Conservation (phyloP, 805 yeast species). For the Hanseniaspora opuntiae region DNA sequence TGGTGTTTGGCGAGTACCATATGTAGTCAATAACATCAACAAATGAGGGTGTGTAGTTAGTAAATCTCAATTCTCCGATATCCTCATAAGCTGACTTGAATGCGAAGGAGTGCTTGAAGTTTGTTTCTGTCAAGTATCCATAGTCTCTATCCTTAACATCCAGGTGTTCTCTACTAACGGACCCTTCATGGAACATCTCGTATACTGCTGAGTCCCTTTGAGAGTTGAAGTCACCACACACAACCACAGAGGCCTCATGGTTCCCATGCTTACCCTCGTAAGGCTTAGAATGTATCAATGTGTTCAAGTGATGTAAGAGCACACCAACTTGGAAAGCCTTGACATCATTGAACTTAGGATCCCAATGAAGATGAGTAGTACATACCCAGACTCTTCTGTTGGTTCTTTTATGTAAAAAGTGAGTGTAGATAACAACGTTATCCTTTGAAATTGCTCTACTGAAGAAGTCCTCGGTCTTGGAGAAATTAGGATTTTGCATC, state of each 20-base stretch:
- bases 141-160: constrained; percentile 81
- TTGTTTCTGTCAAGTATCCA: constrained; percentile 81
- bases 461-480: constrained; percentile 85
- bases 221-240: constrained; percentile 95
- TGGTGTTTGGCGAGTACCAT: constrained; percentile 77
- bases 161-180: constrained; percentile 51
- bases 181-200: constrained; percentile 71
- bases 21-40: constrained; percentile 89
- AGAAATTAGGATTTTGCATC: constrained; percentile 71
- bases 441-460: constrained; percentile 94
- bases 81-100: constrained; percentile 73
- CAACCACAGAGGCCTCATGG: constrained; percentile 39
- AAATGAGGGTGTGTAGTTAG: constrained; percentile 87
- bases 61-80: constrained; percentile 83
- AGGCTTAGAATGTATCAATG: constrained; percentile 34
- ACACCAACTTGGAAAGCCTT: constrained; percentile 92
- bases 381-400: constrained; percentile 63
- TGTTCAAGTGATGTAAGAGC: constrained; percentile 73
- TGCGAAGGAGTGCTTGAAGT: constrained; percentile 68
- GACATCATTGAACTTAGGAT: constrained; percentile 90
- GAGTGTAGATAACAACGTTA: constrained; percentile 69
- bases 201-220: constrained; percentile 79
- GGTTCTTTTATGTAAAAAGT: constrained; percentile 58
- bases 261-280: constrained; percentile 15
- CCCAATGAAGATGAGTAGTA: constrained; percentile 96